These are phyloP conservation scores for Luvunga scandens DNA, from an alignment of 345 rosid species.

Conservation along the genomic window DNA sequence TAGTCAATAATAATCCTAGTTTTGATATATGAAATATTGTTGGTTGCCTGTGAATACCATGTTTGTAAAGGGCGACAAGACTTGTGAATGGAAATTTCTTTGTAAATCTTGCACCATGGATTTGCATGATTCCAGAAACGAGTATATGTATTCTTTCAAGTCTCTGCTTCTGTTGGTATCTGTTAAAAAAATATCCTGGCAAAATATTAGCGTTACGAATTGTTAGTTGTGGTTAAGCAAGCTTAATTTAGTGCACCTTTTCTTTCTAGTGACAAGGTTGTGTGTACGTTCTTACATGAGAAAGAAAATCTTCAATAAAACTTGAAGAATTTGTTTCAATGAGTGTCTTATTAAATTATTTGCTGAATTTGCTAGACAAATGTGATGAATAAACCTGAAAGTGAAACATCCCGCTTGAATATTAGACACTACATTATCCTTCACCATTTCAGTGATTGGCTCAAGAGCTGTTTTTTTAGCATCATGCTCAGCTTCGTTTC, in stretches of 20 bases:
- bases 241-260: not conserved
- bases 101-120: not conserved
- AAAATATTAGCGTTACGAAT: not conserved
- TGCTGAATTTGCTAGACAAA: not conserved
- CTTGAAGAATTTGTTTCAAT: not conserved
- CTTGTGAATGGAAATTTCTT: not conserved
- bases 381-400: not conserved
- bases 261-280: not conserved
- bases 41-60: no score
- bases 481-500: slow-evolving; percentile 29
- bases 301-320: not conserved
- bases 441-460: slow-evolving; percentile 5
- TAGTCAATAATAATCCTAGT: no score
- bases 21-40: no score
- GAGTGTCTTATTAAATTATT: not conserved
- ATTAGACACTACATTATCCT: not conserved
- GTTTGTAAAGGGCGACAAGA: not conserved
- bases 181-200: not conserved
- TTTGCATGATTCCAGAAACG: not conserved
- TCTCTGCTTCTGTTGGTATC: not conserved
- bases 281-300: not conserved
- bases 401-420: not conserved
- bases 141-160: not conserved
- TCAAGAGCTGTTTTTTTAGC: slow-evolving; percentile 22
- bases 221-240: not conserved